Evolutionary conservation across 441 rosid genomes (phyloP).

Genomic region (Pelargonium fulgidum): DNA sequence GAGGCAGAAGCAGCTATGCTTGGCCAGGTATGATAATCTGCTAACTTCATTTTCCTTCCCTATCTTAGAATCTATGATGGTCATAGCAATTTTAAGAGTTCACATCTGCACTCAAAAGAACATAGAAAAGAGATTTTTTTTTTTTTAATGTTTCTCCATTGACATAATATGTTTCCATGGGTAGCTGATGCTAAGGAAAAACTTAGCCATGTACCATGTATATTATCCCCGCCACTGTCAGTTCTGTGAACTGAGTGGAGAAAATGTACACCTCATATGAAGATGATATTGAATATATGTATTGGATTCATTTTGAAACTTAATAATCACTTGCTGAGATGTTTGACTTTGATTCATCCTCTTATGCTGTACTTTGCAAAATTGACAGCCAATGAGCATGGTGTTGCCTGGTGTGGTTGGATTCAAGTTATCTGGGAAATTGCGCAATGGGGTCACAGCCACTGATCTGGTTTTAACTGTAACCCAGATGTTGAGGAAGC

Average conservation of each 20-base stretch:
- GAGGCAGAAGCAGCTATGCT: constrained; percentile 69
- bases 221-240: not conserved
- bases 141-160: not conserved
- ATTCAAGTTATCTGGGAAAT: constrained; percentile 45
- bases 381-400: constrained; percentile 65
- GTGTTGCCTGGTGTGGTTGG: constrained; percentile 67
- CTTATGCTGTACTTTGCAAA: constrained; percentile 24
- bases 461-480: constrained; percentile 64
- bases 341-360: not conserved
- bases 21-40: constrained; percentile 41
- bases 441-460: constrained; percentile 55
- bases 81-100: not conserved
- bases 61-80: not conserved
- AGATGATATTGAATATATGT: not conserved
- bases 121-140: not conserved
- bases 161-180: not conserved
- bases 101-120: not conserved
- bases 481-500: constrained; percentile 58
- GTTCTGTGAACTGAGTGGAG: not conserved
- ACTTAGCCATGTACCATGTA: not conserved
- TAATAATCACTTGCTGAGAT: not conserved
- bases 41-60: not conserved
- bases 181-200: not conserved
- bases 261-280: not conserved
- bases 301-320: not conserved